Percentiles rank a stretch among this genome's conserved stretches.
Evolutionary conservation across 2,329 filamentous ascomycete species (phyloP).

Genomic region (Clarireedia monteithiana): DNA sequence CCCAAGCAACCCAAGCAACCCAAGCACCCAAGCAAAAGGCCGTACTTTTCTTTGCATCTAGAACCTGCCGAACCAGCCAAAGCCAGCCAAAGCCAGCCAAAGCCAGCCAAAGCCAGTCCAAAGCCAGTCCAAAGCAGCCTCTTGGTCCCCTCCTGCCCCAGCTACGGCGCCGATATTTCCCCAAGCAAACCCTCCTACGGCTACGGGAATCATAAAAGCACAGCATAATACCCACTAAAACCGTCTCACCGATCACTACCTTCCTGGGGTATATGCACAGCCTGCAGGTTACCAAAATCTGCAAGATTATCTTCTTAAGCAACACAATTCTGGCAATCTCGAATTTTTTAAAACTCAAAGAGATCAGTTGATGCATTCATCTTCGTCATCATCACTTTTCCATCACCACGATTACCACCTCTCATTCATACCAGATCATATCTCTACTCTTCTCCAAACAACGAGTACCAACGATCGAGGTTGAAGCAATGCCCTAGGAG

Average conservation of each 20-base stretch:
- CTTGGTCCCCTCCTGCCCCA: too few species aligned
- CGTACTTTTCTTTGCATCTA: too few species aligned
- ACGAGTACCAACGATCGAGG: slow-evolving; percentile 18
- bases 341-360: background rate
- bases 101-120: too few species aligned
- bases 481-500: slow-evolving; percentile 26
- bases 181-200: too few species aligned
- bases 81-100: too few species aligned
- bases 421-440: background rate
- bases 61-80: too few species aligned
- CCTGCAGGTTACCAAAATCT: background rate
- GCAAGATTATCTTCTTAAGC: slow-evolving; percentile 9
- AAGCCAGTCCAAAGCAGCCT: too few species aligned
- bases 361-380: slow-evolving; percentile 10
- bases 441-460: slow-evolving; percentile 9
- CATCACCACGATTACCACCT: background rate
- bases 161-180: too few species aligned
- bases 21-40: too few species aligned
- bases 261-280: background rate
- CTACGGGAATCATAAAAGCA: too few species aligned
- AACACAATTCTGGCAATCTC: slow-evolving; percentile 3
- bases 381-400: background rate
- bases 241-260: background rate
- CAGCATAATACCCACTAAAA: too few species aligned
- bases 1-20: too few species aligned